phyloP scores from a whole-genome alignment of 805 yeast species.

The Starmerella bacillaris region DNA sequence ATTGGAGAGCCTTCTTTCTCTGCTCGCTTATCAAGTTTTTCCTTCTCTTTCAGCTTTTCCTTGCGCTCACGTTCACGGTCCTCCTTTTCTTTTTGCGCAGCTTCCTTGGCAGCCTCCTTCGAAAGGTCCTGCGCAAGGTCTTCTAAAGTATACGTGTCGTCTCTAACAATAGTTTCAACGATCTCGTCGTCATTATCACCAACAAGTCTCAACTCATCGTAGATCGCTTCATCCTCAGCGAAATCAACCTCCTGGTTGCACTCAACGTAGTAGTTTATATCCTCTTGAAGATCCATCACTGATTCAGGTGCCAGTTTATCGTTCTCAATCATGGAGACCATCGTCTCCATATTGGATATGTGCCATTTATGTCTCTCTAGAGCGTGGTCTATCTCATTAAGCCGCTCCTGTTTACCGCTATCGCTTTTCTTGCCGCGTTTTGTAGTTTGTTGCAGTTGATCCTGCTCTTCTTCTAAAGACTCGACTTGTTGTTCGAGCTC shows the following conservation, averaged over 20 bases:
- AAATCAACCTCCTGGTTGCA: slow-evolving; percentile 85
- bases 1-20: too few relatives aligned
- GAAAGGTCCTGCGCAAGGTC: slow-evolving; percentile 23
- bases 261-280: slow-evolving; percentile 81
- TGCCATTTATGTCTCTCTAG: slow-evolving; percentile 67
- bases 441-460: slow-evolving; percentile 32
- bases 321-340: slow-evolving; percentile 59
- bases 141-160: slow-evolving; percentile 22
- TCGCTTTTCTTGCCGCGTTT: slow-evolving; percentile 44
- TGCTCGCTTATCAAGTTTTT: too few relatives aligned
- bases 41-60: slow-evolving; percentile 15
- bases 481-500: slow-evolving; percentile 72
- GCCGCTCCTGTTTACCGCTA: slow-evolving; percentile 34
- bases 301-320: slow-evolving; percentile 63
- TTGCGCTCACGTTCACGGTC: slow-evolving; percentile 12
- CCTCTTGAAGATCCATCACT: slow-evolving; percentile 65
- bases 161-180: slow-evolving; percentile 21
- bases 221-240: slow-evolving; percentile 81
- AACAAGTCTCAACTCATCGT: slow-evolving; percentile 65
- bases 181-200: slow-evolving; percentile 36
- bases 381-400: slow-evolving; percentile 43
- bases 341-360: slow-evolving; percentile 55
- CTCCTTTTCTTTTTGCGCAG: slow-evolving; percentile 13
- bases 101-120: slow-evolving; percentile 23
- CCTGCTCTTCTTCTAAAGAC: slow-evolving; percentile 53